phyloP scores from a whole-genome alignment of 2,329 filamentous ascomycete species.

The Sclerotinia trifoliorum region DNA sequence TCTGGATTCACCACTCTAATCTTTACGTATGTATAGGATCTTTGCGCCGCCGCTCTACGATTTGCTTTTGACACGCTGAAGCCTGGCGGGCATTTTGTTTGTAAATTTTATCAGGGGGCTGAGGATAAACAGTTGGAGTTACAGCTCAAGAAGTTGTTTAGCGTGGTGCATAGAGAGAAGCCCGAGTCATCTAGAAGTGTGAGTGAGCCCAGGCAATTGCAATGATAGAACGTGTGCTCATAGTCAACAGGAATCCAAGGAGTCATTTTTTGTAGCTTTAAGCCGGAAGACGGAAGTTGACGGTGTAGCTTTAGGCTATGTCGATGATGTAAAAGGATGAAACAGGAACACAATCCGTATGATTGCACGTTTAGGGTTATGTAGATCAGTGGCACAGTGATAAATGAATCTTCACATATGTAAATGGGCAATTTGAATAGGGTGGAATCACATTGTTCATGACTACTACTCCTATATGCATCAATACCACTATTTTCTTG shows the following conservation, averaged over 20 bases:
- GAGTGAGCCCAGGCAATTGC: slow-evolving; percentile 41
- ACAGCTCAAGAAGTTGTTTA: slow-evolving; percentile 73
- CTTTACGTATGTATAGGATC: slow-evolving; percentile 59
- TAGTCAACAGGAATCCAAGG: slow-evolving; percentile 69
- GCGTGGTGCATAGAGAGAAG: slow-evolving; percentile 80
- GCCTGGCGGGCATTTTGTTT: slow-evolving; percentile 84
- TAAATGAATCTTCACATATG: not conserved
- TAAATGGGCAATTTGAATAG: not conserved
- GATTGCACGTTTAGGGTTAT: not conserved
- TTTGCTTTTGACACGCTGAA: slow-evolving; percentile 85
- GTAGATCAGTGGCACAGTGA: not conserved
- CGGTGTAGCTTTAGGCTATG: slow-evolving; percentile 2
- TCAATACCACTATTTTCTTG: slow-evolving; percentile 22
- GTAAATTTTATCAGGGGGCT: slow-evolving; percentile 92
- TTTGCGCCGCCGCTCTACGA: slow-evolving; percentile 79
- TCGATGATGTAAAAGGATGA: slow-evolving; percentile 8
- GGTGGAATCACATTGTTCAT: slow-evolving; percentile 10
- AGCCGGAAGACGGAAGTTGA: slow-evolving; percentile 56
- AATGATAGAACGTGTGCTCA: not conserved
- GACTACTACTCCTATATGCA: slow-evolving; percentile 22
- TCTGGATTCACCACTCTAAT: not conserved
- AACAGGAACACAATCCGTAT: not conserved
- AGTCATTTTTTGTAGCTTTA: slow-evolving; percentile 82
- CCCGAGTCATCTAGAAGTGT: slow-evolving; percentile 87
- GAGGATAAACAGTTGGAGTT: slow-evolving; percentile 81